Evolutionary conservation across 371 early-diverging fungal genomes (phyloP).

Genomic region (Entomophthora muscae): DNA sequence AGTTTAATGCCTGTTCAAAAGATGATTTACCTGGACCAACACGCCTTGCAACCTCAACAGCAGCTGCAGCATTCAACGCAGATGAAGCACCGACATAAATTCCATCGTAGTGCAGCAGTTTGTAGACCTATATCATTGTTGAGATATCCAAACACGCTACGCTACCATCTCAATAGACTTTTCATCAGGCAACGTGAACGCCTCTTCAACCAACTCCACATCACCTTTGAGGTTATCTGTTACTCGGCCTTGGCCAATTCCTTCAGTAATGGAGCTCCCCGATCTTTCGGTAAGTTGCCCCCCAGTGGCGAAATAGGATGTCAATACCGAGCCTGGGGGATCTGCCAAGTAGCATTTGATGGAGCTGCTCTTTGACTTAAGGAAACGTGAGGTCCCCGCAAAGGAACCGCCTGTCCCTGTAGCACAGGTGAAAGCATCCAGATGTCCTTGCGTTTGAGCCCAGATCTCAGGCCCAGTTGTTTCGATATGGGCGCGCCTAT

Average conservation of each 20-base stretch:
- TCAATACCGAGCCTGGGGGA: conserved; percentile 84
- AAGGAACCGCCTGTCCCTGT: conserved; percentile 90
- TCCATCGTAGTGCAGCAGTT: conserved; percentile 82
- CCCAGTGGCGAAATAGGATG: conserved; percentile 54
- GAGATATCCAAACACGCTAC: neutral
- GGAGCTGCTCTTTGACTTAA: conserved; percentile 48
- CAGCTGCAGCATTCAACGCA: conserved; percentile 83
- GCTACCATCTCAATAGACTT: conserved; percentile 57
- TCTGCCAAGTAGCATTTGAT: conserved; percentile 75
- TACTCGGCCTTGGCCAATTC: conserved; percentile 89
- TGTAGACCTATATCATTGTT: conserved; percentile 28
- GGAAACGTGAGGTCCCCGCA: conserved; percentile 62
- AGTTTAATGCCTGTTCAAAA: neutral
- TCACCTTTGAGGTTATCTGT: conserved; percentile 76
- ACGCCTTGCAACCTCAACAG: conserved; percentile 73
- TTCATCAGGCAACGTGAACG: conserved; percentile 63
- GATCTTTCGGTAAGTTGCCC: conserved; percentile 43
- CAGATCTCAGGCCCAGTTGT: conserved; percentile 92
- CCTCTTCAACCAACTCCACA: conserved; percentile 59
- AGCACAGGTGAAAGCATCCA: conserved; percentile 79
- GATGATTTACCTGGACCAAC: conserved; percentile 48
- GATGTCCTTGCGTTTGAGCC: conserved; percentile 56
- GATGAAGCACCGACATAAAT: conserved; percentile 84
- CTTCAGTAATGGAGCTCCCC: conserved; percentile 71
- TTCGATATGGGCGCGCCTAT: conserved; percentile 79